phyloP scores from a whole-genome alignment of 2,329 filamentous ascomycete genomes.

The Exophiala sideris region DNA sequence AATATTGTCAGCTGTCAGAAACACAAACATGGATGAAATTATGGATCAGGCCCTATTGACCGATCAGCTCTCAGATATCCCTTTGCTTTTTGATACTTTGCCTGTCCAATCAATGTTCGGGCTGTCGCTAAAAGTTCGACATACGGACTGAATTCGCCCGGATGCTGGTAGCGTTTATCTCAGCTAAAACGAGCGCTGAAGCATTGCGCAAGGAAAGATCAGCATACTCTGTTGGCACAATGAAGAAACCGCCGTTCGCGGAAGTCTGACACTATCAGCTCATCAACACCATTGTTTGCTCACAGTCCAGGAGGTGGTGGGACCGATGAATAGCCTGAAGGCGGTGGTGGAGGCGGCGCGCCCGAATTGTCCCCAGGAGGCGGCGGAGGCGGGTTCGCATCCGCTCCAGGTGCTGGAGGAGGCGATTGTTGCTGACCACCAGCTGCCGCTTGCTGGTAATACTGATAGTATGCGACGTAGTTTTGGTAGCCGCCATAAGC shows the following conservation, averaged over 20 bases:
- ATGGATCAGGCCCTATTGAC: constrained; percentile 28
- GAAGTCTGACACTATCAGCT: constrained; percentile 18
- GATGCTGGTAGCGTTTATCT: background rate
- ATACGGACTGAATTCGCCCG: background rate
- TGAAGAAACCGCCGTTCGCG: background rate
- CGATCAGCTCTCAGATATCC: constrained; percentile 23
- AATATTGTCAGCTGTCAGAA: constrained; percentile 19
- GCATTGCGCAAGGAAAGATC: background rate
- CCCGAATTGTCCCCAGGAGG: constrained; percentile 33
- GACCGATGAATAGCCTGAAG: constrained; percentile 21
- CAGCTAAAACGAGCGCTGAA: background rate
- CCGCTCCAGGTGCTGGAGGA: constrained; percentile 51
- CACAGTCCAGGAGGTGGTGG: constrained; percentile 25
- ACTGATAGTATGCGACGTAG: constrained; percentile 61
- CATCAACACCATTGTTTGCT: constrained; percentile 9
- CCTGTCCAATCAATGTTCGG: constrained; percentile 15
- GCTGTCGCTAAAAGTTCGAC: background rate
- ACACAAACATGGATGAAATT: constrained; percentile 18
- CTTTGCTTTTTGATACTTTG: constrained; percentile 24
- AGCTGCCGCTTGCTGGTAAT: constrained; percentile 64
- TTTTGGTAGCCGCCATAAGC: constrained; percentile 85
- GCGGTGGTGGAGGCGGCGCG: constrained; percentile 18
- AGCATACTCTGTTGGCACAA: background rate
- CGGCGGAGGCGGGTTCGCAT: constrained; percentile 60
- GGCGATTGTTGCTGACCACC: constrained; percentile 44